Evolutionary conservation across 345 rosid genomes (phyloP).

Genomic region (Gynandropsis gynandra): DNA sequence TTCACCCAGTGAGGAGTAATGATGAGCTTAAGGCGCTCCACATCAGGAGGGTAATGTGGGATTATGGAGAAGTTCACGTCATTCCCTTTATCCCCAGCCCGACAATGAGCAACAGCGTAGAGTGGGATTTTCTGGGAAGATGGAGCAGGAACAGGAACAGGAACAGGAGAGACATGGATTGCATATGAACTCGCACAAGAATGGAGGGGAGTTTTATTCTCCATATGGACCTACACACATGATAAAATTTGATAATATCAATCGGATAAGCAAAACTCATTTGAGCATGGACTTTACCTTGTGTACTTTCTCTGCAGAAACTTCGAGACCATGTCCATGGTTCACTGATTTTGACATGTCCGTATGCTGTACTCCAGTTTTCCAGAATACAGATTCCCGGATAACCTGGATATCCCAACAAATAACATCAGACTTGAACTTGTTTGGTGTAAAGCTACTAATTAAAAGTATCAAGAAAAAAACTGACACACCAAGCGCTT

Average conservation of each 20-base stretch:
- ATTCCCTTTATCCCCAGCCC: constrained; percentile 87
- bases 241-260: constrained; percentile 1
- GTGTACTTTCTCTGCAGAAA: constrained; percentile 12
- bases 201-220: background rate
- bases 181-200: constrained; percentile 12
- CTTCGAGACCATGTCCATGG: constrained; percentile 13
- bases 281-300: constrained; percentile 13
- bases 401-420: constrained; percentile 41
- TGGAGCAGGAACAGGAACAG: constrained; percentile 51
- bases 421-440: constrained; percentile 8
- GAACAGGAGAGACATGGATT: constrained; percentile 39
- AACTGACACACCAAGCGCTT: constrained; percentile 52
- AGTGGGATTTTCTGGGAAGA: constrained; percentile 51
- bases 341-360: constrained; percentile 15
- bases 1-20: constrained; percentile 72
- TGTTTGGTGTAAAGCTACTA: constrained; percentile 2
- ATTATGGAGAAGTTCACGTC: constrained; percentile 76
- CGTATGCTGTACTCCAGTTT: constrained; percentile 34
- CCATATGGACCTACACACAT: constrained; percentile 16
- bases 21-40: constrained; percentile 48
- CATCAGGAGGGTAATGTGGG: constrained; percentile 55
- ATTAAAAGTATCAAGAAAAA: background rate
- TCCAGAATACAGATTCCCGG: constrained; percentile 65
- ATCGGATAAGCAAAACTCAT: constrained; percentile 11
- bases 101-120: constrained; percentile 60